Base-by-base conservation (phyloP, 768 basidiomycete species). In the Tricholoma saponaceum region DNA sequence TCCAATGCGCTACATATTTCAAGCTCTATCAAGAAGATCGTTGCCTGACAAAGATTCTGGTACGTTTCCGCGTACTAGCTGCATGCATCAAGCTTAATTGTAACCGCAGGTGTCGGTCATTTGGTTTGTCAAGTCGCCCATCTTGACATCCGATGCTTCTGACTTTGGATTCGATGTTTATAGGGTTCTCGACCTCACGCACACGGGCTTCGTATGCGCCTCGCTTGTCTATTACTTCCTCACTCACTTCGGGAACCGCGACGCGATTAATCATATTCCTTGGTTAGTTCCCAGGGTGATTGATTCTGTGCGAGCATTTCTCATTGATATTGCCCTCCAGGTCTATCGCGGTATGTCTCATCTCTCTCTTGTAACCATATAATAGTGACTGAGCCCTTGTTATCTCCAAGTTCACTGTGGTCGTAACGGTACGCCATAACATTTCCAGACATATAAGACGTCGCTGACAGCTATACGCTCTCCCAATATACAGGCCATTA, bases 1-100 rank as follows among this genome's bases (percentile, higher is more conserved):
- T 65, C 4, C 68, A 69, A 59, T 66, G 66, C 47, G 57, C 66
- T 30, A 57, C 65, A 46, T 69, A 67, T 52, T 69, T 67, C 64
- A 67, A 62, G 51, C 18, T 67, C 1, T 69, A 66, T 52, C 60
- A 64, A 30, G 60, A 65, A 6, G 68, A 69, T 43, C 23, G 49
- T 18, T 51, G 26, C 22, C 12, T 53, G 4, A 37, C 63, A n/a
- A 69, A 66, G 39, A 51, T 43, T 51, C 23, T 69, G 63, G 68
- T 66, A 30, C 22, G 66, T 57, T 22, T n/a, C 3, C 14, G 10
- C 23, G 7, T 23, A 14, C 25, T 13, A 1, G 13, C 30, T 28
- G 0, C 12, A n/a, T 20, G 25, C 50, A 46, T 20, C 4, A 10
- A 14, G 2, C 5, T 26, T 58, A 12, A 54, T 47, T 53, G 7